Conservation (phyloP, 2,329 filamentous ascomycete genomes). For the Talaromyces sp. region DNA sequence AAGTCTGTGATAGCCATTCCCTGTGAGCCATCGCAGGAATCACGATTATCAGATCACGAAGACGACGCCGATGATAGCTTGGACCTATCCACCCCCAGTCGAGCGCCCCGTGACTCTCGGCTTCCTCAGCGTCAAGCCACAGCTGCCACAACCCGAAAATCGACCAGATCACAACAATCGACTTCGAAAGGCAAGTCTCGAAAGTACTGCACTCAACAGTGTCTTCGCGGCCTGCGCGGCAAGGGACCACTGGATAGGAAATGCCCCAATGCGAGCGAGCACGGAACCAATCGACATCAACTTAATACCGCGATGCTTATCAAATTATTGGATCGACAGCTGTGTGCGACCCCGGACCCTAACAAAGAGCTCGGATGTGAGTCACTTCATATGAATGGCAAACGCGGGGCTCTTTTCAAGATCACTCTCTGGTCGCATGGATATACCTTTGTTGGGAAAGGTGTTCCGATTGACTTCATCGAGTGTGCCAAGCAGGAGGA, state of each 20-base stretch:
- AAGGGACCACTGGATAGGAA: neutral
- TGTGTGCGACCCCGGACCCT: neutral
- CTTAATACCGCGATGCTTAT: neutral
- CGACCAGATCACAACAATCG: constrained; percentile 51
- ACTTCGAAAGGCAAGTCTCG: constrained; percentile 51
- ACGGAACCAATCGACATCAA: neutral
- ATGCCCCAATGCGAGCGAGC: constrained; percentile 1
- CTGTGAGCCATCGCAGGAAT: constrained; percentile 15
- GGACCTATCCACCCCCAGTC: constrained; percentile 1
- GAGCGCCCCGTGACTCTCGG: neutral
- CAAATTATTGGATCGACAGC: constrained; percentile 14
- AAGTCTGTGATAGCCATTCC: constrained; percentile 14
- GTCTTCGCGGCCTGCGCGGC: neutral
- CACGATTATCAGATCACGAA: neutral
- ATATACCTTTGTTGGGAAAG: constrained; percentile 31
- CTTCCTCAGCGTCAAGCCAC: neutral
- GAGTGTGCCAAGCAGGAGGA: constrained; percentile 22
- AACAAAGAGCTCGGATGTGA: constrained; percentile 20
- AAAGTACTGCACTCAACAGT: constrained; percentile 47
- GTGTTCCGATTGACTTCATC: constrained; percentile 22
- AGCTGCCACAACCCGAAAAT: neutral
- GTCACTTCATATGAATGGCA: constrained; percentile 25
- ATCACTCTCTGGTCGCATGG: constrained; percentile 27
- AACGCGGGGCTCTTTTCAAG: constrained; percentile 28
- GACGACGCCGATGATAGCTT: neutral